Conservation (phyloP, 805 yeast species). For the Clavispora santaluciae region DNA sequence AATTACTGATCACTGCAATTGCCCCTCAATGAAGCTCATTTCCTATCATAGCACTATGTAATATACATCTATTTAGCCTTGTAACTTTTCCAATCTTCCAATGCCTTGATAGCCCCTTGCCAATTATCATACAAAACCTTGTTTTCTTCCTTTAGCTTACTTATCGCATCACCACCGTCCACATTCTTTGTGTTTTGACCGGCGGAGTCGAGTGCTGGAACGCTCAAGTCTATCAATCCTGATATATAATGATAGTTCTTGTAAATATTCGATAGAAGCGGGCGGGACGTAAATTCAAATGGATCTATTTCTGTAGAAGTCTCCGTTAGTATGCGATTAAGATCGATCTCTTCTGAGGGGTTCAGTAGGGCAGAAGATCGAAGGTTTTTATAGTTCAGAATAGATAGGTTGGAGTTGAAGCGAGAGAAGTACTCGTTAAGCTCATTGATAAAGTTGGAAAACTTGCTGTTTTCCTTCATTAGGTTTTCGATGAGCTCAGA, state of each 20-base stretch:
- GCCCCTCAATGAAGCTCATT: background rate
- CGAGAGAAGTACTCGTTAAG: conserved; percentile 24
- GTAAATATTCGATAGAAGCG: conserved; percentile 31
- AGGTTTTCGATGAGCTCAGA: conserved; percentile 33
- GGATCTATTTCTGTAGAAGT: conserved; percentile 29
- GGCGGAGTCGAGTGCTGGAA: background rate
- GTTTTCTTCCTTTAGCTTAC: conserved; percentile 29
- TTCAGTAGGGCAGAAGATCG: conserved; percentile 16
- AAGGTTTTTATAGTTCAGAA: conserved; percentile 10
- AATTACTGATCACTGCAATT: background rate
- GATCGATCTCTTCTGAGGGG: conserved; percentile 31
- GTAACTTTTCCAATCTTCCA: conserved; percentile 35
- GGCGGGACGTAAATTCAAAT: conserved; percentile 30
- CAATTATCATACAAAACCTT: conserved; percentile 30
- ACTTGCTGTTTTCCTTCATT: conserved; percentile 33
- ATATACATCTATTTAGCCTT: background rate
- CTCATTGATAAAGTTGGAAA: conserved; percentile 25
- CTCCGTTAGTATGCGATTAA: conserved; percentile 11
- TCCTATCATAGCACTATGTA: too few species aligned
- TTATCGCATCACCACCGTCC: conserved; percentile 13
- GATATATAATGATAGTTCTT: conserved; percentile 30
- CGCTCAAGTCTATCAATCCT: conserved; percentile 10
- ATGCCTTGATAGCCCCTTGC: conserved; percentile 35
- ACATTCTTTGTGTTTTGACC: conserved; percentile 6
- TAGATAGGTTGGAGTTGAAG: conserved; percentile 25